phyloP scores from a whole-genome alignment of 805 yeast species.

The Starmerella riodocensis region DNA sequence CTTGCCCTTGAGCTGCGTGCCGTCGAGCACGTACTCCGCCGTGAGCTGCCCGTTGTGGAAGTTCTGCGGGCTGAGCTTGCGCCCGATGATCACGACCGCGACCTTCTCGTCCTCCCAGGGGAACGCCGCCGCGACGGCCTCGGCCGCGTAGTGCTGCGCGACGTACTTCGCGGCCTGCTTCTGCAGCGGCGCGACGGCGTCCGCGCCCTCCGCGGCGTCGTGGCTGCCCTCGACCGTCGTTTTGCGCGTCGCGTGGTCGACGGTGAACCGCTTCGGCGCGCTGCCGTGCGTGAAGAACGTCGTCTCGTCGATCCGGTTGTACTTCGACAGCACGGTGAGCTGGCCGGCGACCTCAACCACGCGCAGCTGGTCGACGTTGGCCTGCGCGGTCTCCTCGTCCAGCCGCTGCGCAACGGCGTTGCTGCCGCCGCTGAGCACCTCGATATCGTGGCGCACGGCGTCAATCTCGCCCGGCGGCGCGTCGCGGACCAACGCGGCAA shows the following conservation, averaged over 20 bases:
- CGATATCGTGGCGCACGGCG: constrained; percentile 33
- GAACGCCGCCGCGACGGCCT: constrained; percentile 33
- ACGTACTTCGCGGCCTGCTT: constrained; percentile 39
- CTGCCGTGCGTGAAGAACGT: constrained; percentile 24
- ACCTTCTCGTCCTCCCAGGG: constrained; percentile 23
- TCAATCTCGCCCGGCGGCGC: constrained; percentile 47
- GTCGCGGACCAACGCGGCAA: constrained; percentile 32
- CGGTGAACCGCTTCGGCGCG: constrained; percentile 21
- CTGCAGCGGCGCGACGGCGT: constrained; percentile 13
- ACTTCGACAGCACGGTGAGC: constrained; percentile 16
- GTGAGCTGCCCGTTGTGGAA: constrained; percentile 86
- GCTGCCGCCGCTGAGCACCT: constrained; percentile 18
- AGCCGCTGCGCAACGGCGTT: constrained; percentile 14
- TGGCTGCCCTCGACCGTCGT: constrained; percentile 10
- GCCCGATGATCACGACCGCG: constrained; percentile 52
- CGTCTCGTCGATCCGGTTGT: constrained; percentile 15
- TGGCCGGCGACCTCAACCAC: constrained; percentile 17
- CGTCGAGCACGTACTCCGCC: constrained; percentile 43
- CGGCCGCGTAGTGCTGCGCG: constrained; percentile 41
- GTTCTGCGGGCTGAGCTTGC: constrained; percentile 58
- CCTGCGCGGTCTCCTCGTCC: constrained; percentile 28
- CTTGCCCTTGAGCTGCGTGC: constrained; percentile 36
- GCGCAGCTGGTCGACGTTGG: constrained; percentile 28
- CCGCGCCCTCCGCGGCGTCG: constrained; percentile 6
- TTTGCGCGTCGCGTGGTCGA: constrained; percentile 22